Evolutionary conservation across 495 filamentous ascomycete species (phyloP), one percentile per base, ranked within the genome.

Genomic region (Penicillium alfredii): DNA sequence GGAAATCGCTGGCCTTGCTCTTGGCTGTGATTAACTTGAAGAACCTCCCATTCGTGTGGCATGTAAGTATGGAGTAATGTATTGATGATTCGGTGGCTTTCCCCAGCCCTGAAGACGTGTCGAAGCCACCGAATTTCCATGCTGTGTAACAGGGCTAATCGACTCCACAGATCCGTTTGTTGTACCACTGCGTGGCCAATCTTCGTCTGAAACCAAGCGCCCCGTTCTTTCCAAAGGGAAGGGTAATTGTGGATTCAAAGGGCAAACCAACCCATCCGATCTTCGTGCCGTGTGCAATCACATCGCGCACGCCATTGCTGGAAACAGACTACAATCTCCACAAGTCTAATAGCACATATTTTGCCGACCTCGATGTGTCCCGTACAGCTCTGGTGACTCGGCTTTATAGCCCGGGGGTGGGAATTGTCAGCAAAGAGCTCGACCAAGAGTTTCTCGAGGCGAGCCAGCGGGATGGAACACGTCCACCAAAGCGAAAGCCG

Each of bases 341-440:
- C 58, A 84, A 88, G 47, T 78, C 73, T 21, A 88, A 88, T 53
- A 77, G 73, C 42, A 86, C 83, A 1, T 88, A 86, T 51, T 85
- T 87, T 55, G 63, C 75, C 7, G 83, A 88, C 49, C 70, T 85
- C 44, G 83, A 88, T 44, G 68, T 84, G 32, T 71, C 77, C 4
- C 78, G 83, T 25, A 76, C 78, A 6, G 72, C 79, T 25, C 68
- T 80, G 10, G 66, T 83, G 21, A 74, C 66, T 20, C 69, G 71
- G 3, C 42, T 86, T 9, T 75, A 80, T 44, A 70, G 70, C 18
- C 76, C 68, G 6, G 80, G 77, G 0, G 68, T 80, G 12, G 66
- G 58, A 12, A 45, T 68, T n/a, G 65, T 64, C 25, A 66, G 68
- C 56, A 61, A 60, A 33, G 60, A 69, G 25, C 58, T 71, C 29